Evolutionary conservation across 345 rosid species (phyloP), one percentile per base, ranked within the genome.

Genomic region (Luvunga scandens): DNA sequence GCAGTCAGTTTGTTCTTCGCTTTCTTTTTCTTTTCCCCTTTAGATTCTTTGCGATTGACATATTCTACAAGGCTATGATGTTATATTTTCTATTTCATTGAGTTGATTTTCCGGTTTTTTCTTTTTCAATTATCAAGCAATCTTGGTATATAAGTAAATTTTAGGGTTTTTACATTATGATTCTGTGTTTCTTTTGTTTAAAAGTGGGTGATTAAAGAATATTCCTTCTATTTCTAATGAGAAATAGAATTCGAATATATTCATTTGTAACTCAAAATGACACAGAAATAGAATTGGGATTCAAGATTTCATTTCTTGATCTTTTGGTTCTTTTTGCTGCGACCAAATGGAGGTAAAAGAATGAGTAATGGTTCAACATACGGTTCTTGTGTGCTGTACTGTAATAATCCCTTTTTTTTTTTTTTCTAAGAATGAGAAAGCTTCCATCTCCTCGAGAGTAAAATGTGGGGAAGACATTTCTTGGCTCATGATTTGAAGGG

Each of bases 151-250:
- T 64, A 21, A 63, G 45, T 75, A 33, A 48, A 30, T 63, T 39
- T 75, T 75, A 75, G 78, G 78, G 78, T 75, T 75, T 64, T 75
- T 8, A 19, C 36, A 30, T 27, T 5, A 5, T 75, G 45, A 48
- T 25, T 62, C 14, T 63, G 66, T 75, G 48, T 75, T 73, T 61
- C 34, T 61, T 67, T 60, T 73, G 33, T 73, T 13, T 7, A 38
- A 73, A 61, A 21, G 28, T 10, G 28, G 6, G 56, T 25, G 45
- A 68, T 38, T 18, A 50, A 67, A 38, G 18, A 38, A 14, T 38
- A 4, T 67, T 38, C 22, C 19, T 13, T 36, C 30, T n/a, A 34
- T 67, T 38, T 38, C 19, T 53, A 10, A 14, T 10, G 28, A 38
- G 71, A 6, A 16, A 60, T 36, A 38, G 68, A 38, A 16, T 25